These are phyloP conservation scores for Cladorrhinum sp. DNA, from an alignment of 2,329 filamentous ascomycete genomes.

Conservation along the genomic window DNA sequence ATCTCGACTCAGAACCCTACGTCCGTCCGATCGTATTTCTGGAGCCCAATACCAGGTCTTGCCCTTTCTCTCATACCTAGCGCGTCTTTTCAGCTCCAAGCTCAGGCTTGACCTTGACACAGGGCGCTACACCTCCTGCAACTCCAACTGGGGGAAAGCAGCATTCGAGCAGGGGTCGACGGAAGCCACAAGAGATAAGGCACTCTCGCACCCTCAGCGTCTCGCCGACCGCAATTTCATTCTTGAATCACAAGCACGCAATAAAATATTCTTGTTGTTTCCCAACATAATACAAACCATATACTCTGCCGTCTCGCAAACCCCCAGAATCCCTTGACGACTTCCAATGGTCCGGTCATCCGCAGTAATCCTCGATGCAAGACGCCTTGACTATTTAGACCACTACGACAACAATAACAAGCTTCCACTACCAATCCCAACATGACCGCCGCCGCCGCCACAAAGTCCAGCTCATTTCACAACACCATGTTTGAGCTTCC, in stretches of 20 bases:
- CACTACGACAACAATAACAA: not conserved
- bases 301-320: not conserved
- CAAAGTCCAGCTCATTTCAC: constrained; percentile 11
- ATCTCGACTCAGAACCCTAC: constrained; percentile 1
- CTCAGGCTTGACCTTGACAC: not conserved
- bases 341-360: constrained; percentile 25
- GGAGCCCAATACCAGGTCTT: not conserved
- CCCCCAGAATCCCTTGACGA: not conserved
- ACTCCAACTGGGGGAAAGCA: too few relatives aligned
- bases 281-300: too few relatives aligned
- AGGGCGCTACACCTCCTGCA: too few relatives aligned
- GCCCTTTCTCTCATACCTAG: not conserved
- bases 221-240: constrained; percentile 11
- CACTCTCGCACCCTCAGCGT: constrained; percentile 9
- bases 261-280: constrained; percentile 2
- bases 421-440: not conserved
- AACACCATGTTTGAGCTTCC: constrained; percentile 1
- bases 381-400: constrained; percentile 6
- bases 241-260: constrained; percentile 17
- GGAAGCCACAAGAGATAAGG: constrained; percentile 11
- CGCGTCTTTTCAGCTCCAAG: not conserved
- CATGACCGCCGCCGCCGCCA: constrained; percentile 1
- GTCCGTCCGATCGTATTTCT: not conserved
- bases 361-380: constrained; percentile 10
- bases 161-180: constrained; percentile 1